Evolutionary conservation across 2,329 filamentous ascomycete species (phyloP), one percentile per base, ranked within the genome.

Genomic region (Coniochaeta sp.): DNA sequence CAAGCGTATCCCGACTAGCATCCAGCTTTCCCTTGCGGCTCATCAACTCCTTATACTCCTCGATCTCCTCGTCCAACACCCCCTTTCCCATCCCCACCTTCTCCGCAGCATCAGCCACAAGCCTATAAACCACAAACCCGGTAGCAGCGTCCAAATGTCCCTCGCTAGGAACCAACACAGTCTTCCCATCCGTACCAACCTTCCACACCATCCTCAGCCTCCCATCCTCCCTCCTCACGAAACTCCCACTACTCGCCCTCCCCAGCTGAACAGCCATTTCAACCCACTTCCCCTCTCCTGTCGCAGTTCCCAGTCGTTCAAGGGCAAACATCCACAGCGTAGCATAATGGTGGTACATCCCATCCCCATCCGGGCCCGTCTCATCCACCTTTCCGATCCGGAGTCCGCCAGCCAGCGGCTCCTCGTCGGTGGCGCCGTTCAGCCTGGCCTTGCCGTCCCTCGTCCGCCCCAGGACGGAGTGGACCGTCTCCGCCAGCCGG

Each of bases 291-390:
- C 61, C 57, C 22, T 81, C 71, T 0, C 66, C 67, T 1, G 73
- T 71, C 3, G 76, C 78, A 31, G 74, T 54, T 0, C 75, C 68
- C 35, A 81, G 65, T 1, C 80, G 68, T 58, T 80, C 81, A 4
- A 83, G 67, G 2, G 79, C 78, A 60, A 82, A 82, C 78, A 83
- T 82, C 80, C 80, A 84, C 5, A 82, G 59, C 0, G 78, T 82
- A 18, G 83, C 66, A 56, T 83, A 83, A 57, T 83, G 80, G 56
- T 82, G 78, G 54, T 83, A 83, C 60, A 83, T 80, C 2, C 80
- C 79, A 60, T 83, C 80, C 7, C 72, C 69, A 49, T 83, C 78
- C 1, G 66, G 60, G 0, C 79, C 79, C 1, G 55, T 51, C 12
- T 67, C 77, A 2, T 74, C 66, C 12, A 70, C 55, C 60, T 83